phyloP scores from a whole-genome alignment of 441 rosid species.

The Erysimum cheiri region DNA sequence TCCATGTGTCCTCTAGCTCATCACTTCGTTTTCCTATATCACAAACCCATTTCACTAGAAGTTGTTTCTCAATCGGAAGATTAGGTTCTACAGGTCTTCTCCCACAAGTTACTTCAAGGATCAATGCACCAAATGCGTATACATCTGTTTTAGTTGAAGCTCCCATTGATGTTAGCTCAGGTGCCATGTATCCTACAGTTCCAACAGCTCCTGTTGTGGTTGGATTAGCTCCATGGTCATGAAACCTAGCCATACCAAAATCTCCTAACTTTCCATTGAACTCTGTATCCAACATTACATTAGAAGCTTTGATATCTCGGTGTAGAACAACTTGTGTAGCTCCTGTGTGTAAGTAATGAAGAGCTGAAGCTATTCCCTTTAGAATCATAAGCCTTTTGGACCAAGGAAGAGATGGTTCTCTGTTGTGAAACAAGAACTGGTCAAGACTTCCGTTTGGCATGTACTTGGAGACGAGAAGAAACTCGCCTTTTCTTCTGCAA shows the following conservation, averaged over 20 bases:
- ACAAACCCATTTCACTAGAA: slow-evolving; percentile 57
- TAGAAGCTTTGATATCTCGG: slow-evolving; percentile 69
- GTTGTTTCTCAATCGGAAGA: slow-evolving; percentile 33
- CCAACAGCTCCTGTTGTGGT: slow-evolving; percentile 59
- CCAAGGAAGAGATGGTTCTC: slow-evolving; percentile 48
- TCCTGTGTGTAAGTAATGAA: slow-evolving; percentile 64
- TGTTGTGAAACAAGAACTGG: slow-evolving; percentile 42
- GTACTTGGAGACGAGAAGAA: slow-evolving; percentile 57
- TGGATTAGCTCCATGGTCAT: slow-evolving; percentile 53
- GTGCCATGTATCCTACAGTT: slow-evolving; percentile 69
- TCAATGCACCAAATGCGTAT: slow-evolving; percentile 60
- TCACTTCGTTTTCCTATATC: too few relatives aligned
- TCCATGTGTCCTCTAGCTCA: too few relatives aligned
- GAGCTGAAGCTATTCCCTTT: slow-evolving; percentile 56
- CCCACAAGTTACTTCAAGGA: slow-evolving; percentile 74
- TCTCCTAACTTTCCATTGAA: slow-evolving; percentile 60
- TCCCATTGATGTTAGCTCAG: slow-evolving; percentile 57
- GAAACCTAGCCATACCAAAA: slow-evolving; percentile 68
- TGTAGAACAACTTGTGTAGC: slow-evolving; percentile 71
- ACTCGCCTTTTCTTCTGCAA: slow-evolving; percentile 59
- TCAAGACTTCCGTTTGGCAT: slow-evolving; percentile 71
- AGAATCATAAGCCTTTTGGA: slow-evolving; percentile 49
- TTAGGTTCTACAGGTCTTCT: slow-evolving; percentile 51
- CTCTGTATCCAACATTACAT: slow-evolving; percentile 55
- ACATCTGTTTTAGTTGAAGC: slow-evolving; percentile 58